A percentile compares a stretch with the other conserved stretches of the same genome.
These are phyloP conservation scores for Globisporangium irregulare DNA, from an alignment of 352 stramenopile genomes.

Conservation along the genomic window DNA sequence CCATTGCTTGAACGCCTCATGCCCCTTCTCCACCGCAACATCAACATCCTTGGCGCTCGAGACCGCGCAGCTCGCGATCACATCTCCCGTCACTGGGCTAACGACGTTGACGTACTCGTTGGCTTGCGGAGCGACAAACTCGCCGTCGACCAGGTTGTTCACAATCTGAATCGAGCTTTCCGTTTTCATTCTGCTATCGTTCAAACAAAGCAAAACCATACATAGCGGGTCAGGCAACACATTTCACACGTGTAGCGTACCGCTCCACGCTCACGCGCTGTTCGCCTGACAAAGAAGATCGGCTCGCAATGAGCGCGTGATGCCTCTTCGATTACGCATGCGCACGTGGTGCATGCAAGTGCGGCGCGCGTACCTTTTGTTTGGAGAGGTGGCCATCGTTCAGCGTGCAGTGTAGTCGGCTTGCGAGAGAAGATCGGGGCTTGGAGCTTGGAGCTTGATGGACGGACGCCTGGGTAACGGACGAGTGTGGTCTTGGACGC, in stretches of 20 bases:
- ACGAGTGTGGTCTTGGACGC: slow-evolving; percentile 4
- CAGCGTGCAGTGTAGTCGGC: not conserved
- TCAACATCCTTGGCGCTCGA: slow-evolving; percentile 86
- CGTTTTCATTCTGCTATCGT: slow-evolving; percentile 13
- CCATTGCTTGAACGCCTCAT: slow-evolving; percentile 90
- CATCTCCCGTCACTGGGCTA: slow-evolving; percentile 54
- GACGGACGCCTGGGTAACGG: not conserved
- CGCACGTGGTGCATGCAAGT: not conserved
- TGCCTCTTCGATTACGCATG: not conserved
- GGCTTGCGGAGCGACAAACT: slow-evolving; percentile 42
- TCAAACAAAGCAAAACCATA: not conserved
- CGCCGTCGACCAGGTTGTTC: slow-evolving; percentile 71
- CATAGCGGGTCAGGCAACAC: not conserved
- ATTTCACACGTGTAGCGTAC: not conserved
- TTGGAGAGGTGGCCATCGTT: slow-evolving; percentile 25
- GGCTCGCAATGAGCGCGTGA: not conserved
- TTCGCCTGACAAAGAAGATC: not conserved
- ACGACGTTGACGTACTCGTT: slow-evolving; percentile 59
- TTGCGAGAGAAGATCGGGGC: not conserved
- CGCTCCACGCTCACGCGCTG: not conserved
- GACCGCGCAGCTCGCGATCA: slow-evolving; percentile 81
- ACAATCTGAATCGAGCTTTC: slow-evolving; percentile 18
- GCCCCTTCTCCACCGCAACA: slow-evolving; percentile 68
- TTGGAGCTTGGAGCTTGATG: slow-evolving; percentile 21
- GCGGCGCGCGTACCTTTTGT: slow-evolving; percentile 22